These are phyloP conservation scores for Starmerella sp. DNA, from an alignment of 805 yeast genomes.

Conservation along the genomic window DNA sequence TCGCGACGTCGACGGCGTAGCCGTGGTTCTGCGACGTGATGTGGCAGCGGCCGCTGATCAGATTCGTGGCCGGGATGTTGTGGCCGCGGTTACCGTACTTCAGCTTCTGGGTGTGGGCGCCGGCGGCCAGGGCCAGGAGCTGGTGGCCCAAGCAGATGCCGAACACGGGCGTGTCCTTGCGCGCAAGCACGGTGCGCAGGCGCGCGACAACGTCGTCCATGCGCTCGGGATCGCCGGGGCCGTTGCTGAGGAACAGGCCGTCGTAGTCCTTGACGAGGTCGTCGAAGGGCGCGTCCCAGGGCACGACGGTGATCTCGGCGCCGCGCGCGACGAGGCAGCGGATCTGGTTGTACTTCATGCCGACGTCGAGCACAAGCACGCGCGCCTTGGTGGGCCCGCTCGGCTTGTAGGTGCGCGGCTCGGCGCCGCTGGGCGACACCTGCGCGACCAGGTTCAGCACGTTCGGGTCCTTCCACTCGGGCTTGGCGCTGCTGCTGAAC, in stretches of 20 bases:
- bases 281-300: constrained; percentile 84
- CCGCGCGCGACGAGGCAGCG: constrained; percentile 95
- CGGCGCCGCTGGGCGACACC: constrained; percentile 48
- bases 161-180: constrained; percentile 64
- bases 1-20: constrained; percentile 79
- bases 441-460: constrained; percentile 79
- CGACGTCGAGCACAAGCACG: constrained; percentile 87
- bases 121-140: constrained; percentile 85
- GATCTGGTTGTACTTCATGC: constrained; percentile 96
- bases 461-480: constrained; percentile 92
- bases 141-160: constrained; percentile 99
- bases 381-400: constrained; percentile 42
- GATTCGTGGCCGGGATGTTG: constrained; percentile 90
- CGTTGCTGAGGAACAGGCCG: constrained; percentile 90
- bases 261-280: constrained; percentile 60
- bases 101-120: constrained; percentile 84
- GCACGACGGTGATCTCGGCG: constrained; percentile 89
- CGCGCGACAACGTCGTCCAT: constrained; percentile 67
- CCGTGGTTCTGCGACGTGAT: constrained; percentile 99
- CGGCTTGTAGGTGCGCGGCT: constrained; percentile 57
- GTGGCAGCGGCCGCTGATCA: constrained; percentile 85
- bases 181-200: constrained; percentile 58
- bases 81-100: constrained; percentile 99
- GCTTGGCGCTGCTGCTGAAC: constrained; percentile 46
- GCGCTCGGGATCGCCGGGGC: constrained; percentile 96